phyloP scores from a whole-genome alignment of 768 basidiomycete genomes.

The Tulasnella sp. region DNA sequence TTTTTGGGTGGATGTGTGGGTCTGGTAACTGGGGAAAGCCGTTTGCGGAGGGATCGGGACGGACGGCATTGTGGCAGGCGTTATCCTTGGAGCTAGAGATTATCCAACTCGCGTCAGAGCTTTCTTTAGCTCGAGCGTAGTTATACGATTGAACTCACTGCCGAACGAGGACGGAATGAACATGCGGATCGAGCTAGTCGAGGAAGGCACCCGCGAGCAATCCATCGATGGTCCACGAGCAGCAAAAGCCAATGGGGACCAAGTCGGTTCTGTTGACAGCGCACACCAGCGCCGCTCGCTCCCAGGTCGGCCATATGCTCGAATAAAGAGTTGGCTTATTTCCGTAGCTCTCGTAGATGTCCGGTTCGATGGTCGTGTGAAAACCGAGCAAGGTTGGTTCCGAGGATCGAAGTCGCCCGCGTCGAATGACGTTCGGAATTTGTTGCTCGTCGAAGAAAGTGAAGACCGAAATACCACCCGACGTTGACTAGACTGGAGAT shows the following conservation, averaged over 20 bases:
- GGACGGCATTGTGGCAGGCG: neutral
- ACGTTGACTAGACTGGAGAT: conserved; percentile 36
- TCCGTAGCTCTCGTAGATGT: conserved; percentile 45
- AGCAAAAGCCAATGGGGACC: conserved; percentile 40
- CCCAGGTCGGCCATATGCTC: conserved; percentile 36
- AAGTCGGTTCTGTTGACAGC: conserved; percentile 33
- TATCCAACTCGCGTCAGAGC: neutral
- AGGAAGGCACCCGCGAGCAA: conserved; percentile 38
- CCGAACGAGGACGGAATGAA: neutral
- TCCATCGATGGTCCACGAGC: conserved; percentile 39
- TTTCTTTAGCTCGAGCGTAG: neutral
- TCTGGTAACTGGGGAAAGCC: conserved; percentile 19
- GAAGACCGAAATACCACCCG: conserved; percentile 41
- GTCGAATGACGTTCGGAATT: neutral
- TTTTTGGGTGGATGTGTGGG: conserved; percentile 7
- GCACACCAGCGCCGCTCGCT: neutral
- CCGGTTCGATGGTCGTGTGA: conserved; percentile 62
- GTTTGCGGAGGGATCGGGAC: neutral
- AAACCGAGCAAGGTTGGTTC: conserved; percentile 36
- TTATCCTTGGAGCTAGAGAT: conserved; percentile 9
- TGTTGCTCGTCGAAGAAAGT: conserved; percentile 33
- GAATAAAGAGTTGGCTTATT: conserved; percentile 35
- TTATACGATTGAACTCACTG: neutral
- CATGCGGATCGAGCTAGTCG: conserved; percentile 33
- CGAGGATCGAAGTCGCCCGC: conserved; percentile 1